Evolutionary conservation across 176 grass and related monocot genomes (phyloP).

Genomic region (Lolium perenne): DNA sequence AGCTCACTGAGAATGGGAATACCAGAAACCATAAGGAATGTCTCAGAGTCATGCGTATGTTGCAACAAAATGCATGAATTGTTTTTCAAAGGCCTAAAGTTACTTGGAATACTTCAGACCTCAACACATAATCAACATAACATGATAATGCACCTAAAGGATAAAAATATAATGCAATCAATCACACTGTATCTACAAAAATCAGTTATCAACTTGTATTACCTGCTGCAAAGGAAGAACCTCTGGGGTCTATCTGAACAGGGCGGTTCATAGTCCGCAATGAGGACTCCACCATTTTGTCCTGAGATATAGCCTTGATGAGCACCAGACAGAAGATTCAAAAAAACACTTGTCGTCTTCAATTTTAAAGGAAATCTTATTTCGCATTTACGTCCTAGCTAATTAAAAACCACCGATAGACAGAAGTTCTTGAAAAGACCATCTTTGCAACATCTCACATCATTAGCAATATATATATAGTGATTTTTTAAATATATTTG

Average conservation of each 20-base stretch:
- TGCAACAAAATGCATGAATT: not conserved
- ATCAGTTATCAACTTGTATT: conserved; percentile 54
- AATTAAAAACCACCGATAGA: not conserved
- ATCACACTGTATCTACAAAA: conserved; percentile 37
- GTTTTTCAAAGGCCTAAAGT: not conserved
- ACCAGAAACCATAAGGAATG: not conserved
- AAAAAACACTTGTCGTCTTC: conserved; percentile 11
- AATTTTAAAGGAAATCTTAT: not conserved
- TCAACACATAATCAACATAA: conserved; percentile 4
- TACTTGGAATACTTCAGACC: conserved; percentile 25
- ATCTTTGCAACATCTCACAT: not conserved
- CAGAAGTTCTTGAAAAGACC: not conserved
- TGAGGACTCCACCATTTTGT: conserved; percentile 56
- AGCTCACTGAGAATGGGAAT: conserved; percentile 20
- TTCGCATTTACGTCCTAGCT: not conserved
- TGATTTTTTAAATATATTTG: conserved; percentile 14
- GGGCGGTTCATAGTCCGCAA: conserved; percentile 53
- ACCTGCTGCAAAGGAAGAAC: conserved; percentile 44
- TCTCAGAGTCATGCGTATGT: not conserved
- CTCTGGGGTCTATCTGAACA: conserved; percentile 50
- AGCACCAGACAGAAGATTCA: conserved; percentile 30
- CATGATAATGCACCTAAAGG: conserved; percentile 7
- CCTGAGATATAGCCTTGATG: conserved; percentile 59
- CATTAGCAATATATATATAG: conserved; percentile 15
- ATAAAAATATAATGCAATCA: conserved; percentile 20